Percentiles rank a stretch among this genome's conserved stretches.
phyloP scores from a whole-genome alignment of 2,329 filamentous ascomycete species.

The Camptophora hylomeconis region DNA sequence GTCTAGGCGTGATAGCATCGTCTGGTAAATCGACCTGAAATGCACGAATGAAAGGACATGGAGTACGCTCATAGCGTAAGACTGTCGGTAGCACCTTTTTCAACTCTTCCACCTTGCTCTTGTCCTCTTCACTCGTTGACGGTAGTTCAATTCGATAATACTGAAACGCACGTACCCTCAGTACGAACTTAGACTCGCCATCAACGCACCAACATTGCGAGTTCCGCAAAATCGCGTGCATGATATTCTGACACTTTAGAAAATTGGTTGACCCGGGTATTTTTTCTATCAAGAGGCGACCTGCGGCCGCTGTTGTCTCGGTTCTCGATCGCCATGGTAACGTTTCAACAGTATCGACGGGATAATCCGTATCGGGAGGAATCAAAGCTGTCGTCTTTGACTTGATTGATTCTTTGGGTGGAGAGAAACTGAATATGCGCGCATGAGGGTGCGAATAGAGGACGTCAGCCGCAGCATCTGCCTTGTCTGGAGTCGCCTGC shows the following conservation, averaged over 20 bases:
- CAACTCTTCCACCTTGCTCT: constrained; percentile 50
- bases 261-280: constrained; percentile 79
- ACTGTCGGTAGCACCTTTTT: constrained; percentile 59
- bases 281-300: constrained; percentile 69
- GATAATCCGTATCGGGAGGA: constrained; percentile 33
- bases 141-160: constrained; percentile 89
- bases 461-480: constrained; percentile 23
- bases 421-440: constrained; percentile 56
- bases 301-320: constrained; percentile 72
- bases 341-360: constrained; percentile 44
- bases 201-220: constrained; percentile 93
- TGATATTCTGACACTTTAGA: constrained; percentile 52
- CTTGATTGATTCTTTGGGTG: constrained; percentile 19
- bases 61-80: constrained; percentile 74
- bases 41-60: constrained; percentile 68
- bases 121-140: constrained; percentile 49
- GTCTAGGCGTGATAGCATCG: constrained; percentile 49
- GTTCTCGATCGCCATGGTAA: constrained; percentile 62
- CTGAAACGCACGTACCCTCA: constrained; percentile 68
- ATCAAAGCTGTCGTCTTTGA: constrained; percentile 29
- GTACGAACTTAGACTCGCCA: constrained; percentile 69
- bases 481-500: constrained; percentile 14
- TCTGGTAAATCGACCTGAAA: constrained; percentile 66
- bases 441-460: constrained; percentile 62
- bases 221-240: constrained; percentile 77